A percentile compares a stretch with the other conserved stretches of the same genome.
Conservation (phyloP, 202 grass and related monocot genomes). For the Hordeum pubiflorum region DNA sequence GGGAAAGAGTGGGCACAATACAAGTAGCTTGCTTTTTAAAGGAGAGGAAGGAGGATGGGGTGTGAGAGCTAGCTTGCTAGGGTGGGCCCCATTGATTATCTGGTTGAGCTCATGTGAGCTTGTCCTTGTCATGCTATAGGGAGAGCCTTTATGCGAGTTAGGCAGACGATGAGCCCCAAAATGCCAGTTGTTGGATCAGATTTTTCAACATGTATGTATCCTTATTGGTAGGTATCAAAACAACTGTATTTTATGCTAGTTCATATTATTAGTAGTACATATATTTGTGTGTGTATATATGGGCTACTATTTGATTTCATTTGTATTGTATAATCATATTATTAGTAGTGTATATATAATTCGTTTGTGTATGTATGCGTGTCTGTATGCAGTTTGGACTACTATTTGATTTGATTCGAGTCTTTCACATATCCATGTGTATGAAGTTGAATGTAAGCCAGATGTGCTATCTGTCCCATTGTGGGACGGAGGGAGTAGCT, state of each 20-base stretch:
- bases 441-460: neutral
- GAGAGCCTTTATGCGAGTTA: slow-evolving; percentile 43
- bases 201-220: neutral
- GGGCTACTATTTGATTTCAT: neutral
- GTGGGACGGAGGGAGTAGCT: too few relatives aligned
- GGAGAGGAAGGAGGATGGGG: slow-evolving; percentile 8
- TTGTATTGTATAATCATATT: neutral
- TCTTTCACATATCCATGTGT: neutral
- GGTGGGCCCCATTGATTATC: slow-evolving; percentile 58
- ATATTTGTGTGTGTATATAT: neutral
- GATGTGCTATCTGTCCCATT: neutral
- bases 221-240: neutral
- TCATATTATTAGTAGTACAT: neutral
- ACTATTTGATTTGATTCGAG: neutral
- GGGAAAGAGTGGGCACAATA: slow-evolving; percentile 36
- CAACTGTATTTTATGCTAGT: neutral
- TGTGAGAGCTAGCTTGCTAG: neutral
- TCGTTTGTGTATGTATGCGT: neutral
- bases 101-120: slow-evolving; percentile 86
- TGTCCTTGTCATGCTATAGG: slow-evolving; percentile 66
- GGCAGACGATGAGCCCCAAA: slow-evolving; percentile 42
- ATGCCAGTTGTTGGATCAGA: slow-evolving; percentile 36
- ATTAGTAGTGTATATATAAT: neutral
- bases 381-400: neutral
- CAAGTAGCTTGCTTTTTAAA: slow-evolving; percentile 48